Evolutionary conservation across 140 eudicot genomes (phyloP), one percentile per base, ranked within the genome.

Genomic region (Stevia rebaudiana): DNA sequence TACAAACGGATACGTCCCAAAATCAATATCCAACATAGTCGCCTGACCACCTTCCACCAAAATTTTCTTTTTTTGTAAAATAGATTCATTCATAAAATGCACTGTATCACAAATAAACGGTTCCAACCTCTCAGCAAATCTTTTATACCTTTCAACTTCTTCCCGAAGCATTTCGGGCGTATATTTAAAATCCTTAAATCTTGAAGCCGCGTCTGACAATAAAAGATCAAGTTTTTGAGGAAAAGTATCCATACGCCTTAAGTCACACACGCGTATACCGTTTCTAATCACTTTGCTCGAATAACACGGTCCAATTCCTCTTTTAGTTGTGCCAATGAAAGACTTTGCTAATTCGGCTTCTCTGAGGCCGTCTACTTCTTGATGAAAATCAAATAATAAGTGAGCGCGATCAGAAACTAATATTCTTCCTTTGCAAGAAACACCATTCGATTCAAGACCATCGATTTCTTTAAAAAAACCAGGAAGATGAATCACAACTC

Each of bases 1-100:
- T 28, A 92, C 97, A 47, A 83, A 92, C 9, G 99, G 99, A 48
- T 94, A 94, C 0, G 99, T 88, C 67, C 99, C 99, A 76, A 94
- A 94, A 58, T 94, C 99, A 72, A 94, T 80, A 74, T 94, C 99
- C 69, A 94, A 64, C 99, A 94, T 94, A 9, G 99, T 94, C 28
- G 99, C 99, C 67, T 94, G 99, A 65, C 99, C 97, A 41, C 99
- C 99, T 88, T 94, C 99, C 8, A 94, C 97, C 74, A 94, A 61
- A 65, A 94, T 76, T 78, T 83, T 94, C 82, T 79, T 80, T 61
- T 94, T 78, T 7, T 78, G 76, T 16, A 74, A 79, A 50, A 94
- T 80, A 2, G 95, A 79, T 62, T 94, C 94, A 64, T 88, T 80
- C 82, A 94, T 83, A 73, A 77, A 86, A 71, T 88, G 86, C 69